Base-by-base conservation (phyloP, 2,329 filamentous ascomycete genomes). In the Ophiostoma montium region DNA sequence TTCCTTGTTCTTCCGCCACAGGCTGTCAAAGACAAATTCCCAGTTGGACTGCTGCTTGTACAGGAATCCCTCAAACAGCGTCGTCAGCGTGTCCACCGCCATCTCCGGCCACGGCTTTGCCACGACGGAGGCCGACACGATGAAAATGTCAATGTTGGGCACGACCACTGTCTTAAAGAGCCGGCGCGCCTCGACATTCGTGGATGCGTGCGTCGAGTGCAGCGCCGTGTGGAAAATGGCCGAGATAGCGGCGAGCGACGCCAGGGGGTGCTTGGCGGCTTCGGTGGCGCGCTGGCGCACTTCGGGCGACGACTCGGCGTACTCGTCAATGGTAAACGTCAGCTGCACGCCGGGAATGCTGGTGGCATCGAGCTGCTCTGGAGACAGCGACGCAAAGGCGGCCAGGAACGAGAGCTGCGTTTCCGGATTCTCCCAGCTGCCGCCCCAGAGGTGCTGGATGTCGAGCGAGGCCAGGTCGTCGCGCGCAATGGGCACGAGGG, bases 331-430 rank as follows among this genome's bases (percentile, higher is more conserved):
- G 2, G 80, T 78, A 61, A 95, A 94, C 3, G 87, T 86, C 21
- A 80, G 75, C 50, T 85, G 78, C 33, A 96, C 74, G 32, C 83
- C 79, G 1, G 88, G 90, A 51, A 96, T 92, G 33, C 84, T 84
- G 12, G 81, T 84, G 3, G 86, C 84, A 62, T 96, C 88, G 23
- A 95, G 73, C 58, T 89, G 78, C 27, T 86, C 77, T 0, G 82
- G 75, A 12, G 76, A 77, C 50, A 89, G 75, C 4, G 84, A 85
- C 19, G 90, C 74, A 62, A 90, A 95, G 16, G 88, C 88, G 54
- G 84, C 83, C 48, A 96, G 78, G 62, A 96, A 95, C n/a, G 89
- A 94, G 33, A 98, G 70, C 56, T 96, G 90, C 0, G 92, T 86
- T 54, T 94, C 81, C 13, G 84, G 77, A 56, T 94, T 78, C 54